These are phyloP conservation scores for Brasilioporus rufonigricans DNA, from an alignment of 768 basidiomycete genomes.

Conservation along the genomic window DNA sequence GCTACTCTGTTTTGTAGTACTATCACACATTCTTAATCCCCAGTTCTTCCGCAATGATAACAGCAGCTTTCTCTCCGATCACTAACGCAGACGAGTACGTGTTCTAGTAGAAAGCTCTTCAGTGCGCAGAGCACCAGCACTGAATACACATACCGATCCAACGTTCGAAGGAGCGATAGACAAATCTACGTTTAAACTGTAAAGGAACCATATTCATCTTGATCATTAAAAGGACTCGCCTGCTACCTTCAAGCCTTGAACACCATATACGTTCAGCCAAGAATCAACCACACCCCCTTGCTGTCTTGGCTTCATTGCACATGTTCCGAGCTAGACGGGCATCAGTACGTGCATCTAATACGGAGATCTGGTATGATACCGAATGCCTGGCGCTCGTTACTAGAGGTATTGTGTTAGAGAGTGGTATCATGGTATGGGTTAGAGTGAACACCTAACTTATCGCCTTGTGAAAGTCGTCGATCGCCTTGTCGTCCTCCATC, in stretches of 20 bases:
- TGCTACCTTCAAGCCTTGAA: slow-evolving; percentile 56
- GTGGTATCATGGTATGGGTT: no score
- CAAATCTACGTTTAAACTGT: slow-evolving; percentile 26
- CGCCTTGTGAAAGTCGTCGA: slow-evolving; percentile 27
- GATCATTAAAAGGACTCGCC: slow-evolving; percentile 29
- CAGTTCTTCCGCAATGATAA: slow-evolving; percentile 11
- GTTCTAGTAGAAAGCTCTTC: slow-evolving; percentile 10
- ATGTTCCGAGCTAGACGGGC: slow-evolving; percentile 52
- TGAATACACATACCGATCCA: background rate
- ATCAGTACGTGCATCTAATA: background rate
- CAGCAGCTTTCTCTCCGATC: slow-evolving; percentile 22
- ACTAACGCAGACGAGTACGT: slow-evolving; percentile 23
- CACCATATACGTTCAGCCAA: slow-evolving; percentile 61
- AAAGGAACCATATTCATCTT: background rate
- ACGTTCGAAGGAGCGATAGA: slow-evolving; percentile 42
- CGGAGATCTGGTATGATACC: slow-evolving; percentile 12
- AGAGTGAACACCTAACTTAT: slow-evolving; percentile 11
- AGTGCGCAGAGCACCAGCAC: background rate
- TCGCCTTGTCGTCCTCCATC: slow-evolving; percentile 34
- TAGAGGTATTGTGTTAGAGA: slow-evolving; percentile 3
- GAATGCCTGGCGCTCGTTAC: slow-evolving; percentile 35
- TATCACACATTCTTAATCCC: background rate
- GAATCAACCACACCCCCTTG: slow-evolving; percentile 61
- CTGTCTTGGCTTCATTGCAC: slow-evolving; percentile 62
- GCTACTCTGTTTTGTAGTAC: no score